Evolutionary conservation across 352 stramenopile genomes (phyloP), one percentile per base, ranked within the genome.

Genomic region (Phytophthora sojae): DNA sequence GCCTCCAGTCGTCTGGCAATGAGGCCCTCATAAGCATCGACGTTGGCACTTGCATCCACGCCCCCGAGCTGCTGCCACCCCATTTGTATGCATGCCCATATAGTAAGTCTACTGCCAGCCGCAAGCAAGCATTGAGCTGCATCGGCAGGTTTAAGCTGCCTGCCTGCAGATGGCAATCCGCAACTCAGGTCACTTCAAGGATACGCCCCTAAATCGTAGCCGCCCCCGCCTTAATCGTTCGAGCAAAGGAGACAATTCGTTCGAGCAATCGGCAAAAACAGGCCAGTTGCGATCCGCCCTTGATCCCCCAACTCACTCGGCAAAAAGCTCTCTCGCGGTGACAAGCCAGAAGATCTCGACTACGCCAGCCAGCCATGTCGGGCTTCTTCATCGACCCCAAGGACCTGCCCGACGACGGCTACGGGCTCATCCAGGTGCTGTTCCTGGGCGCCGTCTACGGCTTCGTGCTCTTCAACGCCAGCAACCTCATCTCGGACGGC

Each of bases 401-500:
- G 61, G 81, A 88, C 21, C 82, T 98, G 32, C 88, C 92, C 32
- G 69, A 95, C 59, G 80, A 80, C 69, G 84, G 77, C 72, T 89
- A 78, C 62, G 92, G 92, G 15, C 90, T 97, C 51, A 44, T 89
- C 30, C 94, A 98, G 74, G 92, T 99, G 55, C 57, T 97, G 3
- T 99, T 99, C 83, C 88, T 99, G 4, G 95, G 98, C 60, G 73
- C 93, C 23, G 94, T 97, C 17, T 99, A 99, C 81, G 97, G 91
- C 57, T 99, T 98, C 76, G 92, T 99, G 69, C 91, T 99, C 39
- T 99, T 97, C 81, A 96, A 97, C 75, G 92, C 95, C 49, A 97
- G 93, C 55, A 99, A 99, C 83, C 85, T 99, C 69, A 99, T 99
- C 80, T 98, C 96, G 21, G 97, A 99, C 84, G 98, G 98, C 73